These are phyloP conservation scores for Debaryomyces fabryi DNA, from an alignment of 1,139 yeast genomes.

Conservation along the genomic window DNA sequence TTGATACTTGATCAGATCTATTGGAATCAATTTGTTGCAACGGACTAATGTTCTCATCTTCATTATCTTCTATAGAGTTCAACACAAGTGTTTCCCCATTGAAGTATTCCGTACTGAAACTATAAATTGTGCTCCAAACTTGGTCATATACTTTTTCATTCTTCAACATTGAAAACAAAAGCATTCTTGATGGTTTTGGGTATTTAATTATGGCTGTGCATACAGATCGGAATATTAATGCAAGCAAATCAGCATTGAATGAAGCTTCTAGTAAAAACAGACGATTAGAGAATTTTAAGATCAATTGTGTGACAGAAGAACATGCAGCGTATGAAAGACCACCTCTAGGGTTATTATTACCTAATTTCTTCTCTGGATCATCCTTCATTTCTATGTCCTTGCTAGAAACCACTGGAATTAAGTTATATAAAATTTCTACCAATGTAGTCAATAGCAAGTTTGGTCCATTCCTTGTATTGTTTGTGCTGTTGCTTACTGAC, in stretches of 20 bases:
- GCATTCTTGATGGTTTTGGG: constrained; percentile 55
- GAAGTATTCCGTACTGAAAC: constrained; percentile 32
- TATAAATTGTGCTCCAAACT: constrained; percentile 34
- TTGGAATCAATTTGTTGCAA: constrained; percentile 12
- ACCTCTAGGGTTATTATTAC: constrained; percentile 38
- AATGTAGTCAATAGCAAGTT: constrained; percentile 36
- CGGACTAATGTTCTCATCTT: constrained; percentile 12
- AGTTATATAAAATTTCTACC: constrained; percentile 61
- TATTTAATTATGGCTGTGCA: constrained; percentile 52
- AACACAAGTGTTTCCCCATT: constrained; percentile 23
- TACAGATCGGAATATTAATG: constrained; percentile 57
- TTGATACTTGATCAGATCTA: constrained; percentile 15
- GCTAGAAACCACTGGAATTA: constrained; percentile 49
- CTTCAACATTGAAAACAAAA: constrained; percentile 55
- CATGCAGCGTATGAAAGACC: constrained; percentile 67
- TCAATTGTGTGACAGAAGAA: constrained; percentile 55
- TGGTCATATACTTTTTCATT: constrained; percentile 44
- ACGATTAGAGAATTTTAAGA: constrained; percentile 47
- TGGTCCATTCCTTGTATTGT: constrained; percentile 3
- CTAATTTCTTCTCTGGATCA: constrained; percentile 30
- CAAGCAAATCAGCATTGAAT: constrained; percentile 60
- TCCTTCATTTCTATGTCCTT: constrained; percentile 21
- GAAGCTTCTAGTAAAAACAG: constrained; percentile 45
- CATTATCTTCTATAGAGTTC: constrained; percentile 21
- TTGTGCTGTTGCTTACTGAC: background rate